A percentile compares a stretch with the other conserved stretches of the same genome.
phyloP scores from a whole-genome alignment of 2,329 filamentous ascomycete genomes.

The Fusarium sp. region DNA sequence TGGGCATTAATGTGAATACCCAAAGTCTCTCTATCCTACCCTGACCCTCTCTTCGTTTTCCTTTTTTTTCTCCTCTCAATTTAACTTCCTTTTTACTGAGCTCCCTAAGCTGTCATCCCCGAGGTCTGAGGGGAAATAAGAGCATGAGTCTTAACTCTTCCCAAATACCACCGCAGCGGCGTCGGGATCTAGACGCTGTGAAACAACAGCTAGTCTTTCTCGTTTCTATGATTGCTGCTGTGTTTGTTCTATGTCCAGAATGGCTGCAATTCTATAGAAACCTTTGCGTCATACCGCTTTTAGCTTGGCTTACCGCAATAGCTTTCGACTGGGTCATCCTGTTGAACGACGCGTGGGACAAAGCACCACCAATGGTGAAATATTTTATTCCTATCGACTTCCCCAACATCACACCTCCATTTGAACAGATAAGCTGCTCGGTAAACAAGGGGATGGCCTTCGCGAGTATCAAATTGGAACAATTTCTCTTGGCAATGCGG shows the following conservation, averaged over 20 bases:
- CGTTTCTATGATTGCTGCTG: constrained; percentile 11
- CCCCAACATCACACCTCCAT: constrained; percentile 11
- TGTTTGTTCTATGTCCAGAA: constrained; percentile 24
- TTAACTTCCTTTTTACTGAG: neutral
- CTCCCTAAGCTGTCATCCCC: accelerated
- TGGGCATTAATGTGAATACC: constrained; percentile 14
- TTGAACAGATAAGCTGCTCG: constrained; percentile 10
- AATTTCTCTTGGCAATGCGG: neutral
- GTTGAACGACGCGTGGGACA: constrained; percentile 29
- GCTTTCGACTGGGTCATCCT: constrained; percentile 19
- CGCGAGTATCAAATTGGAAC: neutral
- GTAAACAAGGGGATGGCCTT: neutral
- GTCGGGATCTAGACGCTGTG: constrained; percentile 17
- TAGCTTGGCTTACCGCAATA: constrained; percentile 23
- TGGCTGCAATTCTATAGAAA: constrained; percentile 30
- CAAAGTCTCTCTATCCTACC: neutral
- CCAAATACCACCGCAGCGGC: constrained; percentile 5
- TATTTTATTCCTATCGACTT: constrained; percentile 30
- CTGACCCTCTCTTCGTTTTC: neutral
- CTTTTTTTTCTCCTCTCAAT: neutral
- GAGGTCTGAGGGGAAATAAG: neutral
- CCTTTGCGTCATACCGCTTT: constrained; percentile 17
- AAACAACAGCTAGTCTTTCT: constrained; percentile 30
- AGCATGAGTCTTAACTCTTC: constrained; percentile 14
- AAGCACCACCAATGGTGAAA: constrained; percentile 20